These are phyloP conservation scores for Dactylellina cionopaga DNA, from an alignment of 2,329 filamentous ascomycete genomes.

Conservation along the genomic window DNA sequence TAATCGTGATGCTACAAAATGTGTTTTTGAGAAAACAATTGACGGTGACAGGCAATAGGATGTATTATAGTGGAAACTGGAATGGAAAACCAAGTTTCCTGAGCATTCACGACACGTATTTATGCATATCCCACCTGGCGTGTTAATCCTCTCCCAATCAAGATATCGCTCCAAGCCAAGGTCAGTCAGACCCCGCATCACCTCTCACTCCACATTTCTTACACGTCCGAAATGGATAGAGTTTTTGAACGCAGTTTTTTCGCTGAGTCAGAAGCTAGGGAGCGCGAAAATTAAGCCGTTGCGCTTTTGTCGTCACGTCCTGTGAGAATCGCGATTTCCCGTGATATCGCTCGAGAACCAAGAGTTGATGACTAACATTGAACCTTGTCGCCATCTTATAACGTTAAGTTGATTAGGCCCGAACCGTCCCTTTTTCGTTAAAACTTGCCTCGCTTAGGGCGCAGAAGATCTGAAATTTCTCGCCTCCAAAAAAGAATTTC, in stretches of 20 bases:
- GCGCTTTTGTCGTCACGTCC: too few species aligned
- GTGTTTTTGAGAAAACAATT: neutral
- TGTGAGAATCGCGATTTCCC: constrained; percentile 28
- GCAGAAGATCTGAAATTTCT: neutral
- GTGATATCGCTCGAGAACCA: constrained; percentile 8
- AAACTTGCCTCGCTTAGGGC: neutral
- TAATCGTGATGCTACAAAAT: neutral
- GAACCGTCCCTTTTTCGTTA: neutral
- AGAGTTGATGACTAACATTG: neutral
- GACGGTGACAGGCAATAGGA: neutral
- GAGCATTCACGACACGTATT: too few species aligned
- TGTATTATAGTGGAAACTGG: neutral
- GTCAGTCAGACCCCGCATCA: too few species aligned
- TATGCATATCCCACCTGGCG: too few species aligned
- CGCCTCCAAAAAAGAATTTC: neutral
- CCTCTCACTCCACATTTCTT: too few species aligned
- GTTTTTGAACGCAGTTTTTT: too few species aligned
- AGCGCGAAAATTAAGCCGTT: constrained; percentile 18
- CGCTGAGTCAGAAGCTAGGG: constrained; percentile 20
- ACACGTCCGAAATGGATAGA: too few species aligned
- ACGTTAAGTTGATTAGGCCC: neutral
- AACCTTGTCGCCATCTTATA: neutral
- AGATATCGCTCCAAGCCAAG: too few species aligned
- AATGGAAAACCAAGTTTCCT: too few species aligned
- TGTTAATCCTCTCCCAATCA: too few species aligned